Evolutionary conservation across 139 green algal species (phyloP), one percentile per base, ranked within the genome.

Genomic region (Marvania coccoides): DNA sequence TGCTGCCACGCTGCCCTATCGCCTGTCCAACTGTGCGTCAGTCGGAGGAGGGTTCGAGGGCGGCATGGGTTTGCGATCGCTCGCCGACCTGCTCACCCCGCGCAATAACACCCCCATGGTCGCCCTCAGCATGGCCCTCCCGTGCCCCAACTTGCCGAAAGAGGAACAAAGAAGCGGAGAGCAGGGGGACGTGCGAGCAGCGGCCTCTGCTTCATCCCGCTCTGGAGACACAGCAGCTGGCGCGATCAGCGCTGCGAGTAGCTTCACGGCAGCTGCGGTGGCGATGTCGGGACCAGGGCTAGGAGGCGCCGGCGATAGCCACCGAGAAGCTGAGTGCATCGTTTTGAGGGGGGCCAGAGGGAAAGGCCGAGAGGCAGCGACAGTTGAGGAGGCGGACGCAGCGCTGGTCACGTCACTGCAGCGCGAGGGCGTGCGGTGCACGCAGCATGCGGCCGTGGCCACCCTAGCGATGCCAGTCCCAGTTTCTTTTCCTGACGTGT

Each of bases 1-100:
- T 63, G 76, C 69, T 2, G 66, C 73, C 4, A 79, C 77, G 14
- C 68, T 88, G 36, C 67, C 83, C 2, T 61, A 69, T 1, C 66
- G 80, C 2, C 67, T 80, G 10, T 15, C 36, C 3, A n/a, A n/a
- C n/a, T n/a, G n/a, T n/a, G n/a, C n/a, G n/a, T 24, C 6, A 23
- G 31, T 10, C 15, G 5, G 14, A 3, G 23, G 24, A 15, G 26
- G 3, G 35, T 10, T 23, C 15, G n/a, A 47, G 63, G 81, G 81
- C 33, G 46, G 40, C 3, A 56, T 37, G 13, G 67, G 73, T 66
- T 57, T 87, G 53, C 68, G 65, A 57, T 77, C 69, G 3, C 47
- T 83, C 10, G 46, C 72, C 3, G 61, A 63, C 9, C 72, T 86
- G 53, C 63, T 87, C 30, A 63, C 48, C 0, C 54, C 40, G 15